A percentile compares a stretch with the other conserved stretches of the same genome.
Conservation (phyloP, 306 rosid genomes). For the Vigna nakashimae region DNA sequence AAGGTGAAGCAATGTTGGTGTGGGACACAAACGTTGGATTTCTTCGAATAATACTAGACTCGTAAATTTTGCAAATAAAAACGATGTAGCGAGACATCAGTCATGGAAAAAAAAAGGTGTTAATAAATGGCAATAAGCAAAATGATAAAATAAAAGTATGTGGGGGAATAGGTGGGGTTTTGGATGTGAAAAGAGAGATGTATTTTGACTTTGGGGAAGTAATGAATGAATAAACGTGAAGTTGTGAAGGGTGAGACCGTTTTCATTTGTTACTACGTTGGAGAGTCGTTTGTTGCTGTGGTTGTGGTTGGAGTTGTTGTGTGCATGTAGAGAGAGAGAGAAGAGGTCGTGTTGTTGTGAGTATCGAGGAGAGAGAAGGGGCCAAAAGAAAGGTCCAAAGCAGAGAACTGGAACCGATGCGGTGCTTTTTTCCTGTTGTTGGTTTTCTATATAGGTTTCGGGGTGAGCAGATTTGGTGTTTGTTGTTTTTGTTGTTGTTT, state of each 20-base stretch:
- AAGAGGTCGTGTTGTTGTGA: constrained; percentile 21
- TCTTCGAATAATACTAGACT: too few species aligned
- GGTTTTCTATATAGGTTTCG: constrained; percentile 57
- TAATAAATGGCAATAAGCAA: too few species aligned
- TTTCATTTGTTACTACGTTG: constrained; percentile 19
- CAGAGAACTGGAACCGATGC: constrained; percentile 79
- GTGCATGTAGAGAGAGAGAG: constrained; percentile 19
- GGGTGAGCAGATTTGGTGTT: constrained; percentile 65
- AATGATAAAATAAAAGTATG: neutral
- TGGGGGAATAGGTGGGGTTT: constrained; percentile 14
- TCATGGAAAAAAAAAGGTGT: too few species aligned
- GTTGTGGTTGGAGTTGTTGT: constrained; percentile 45
- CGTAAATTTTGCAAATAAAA: too few species aligned
- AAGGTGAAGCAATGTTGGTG: neutral
- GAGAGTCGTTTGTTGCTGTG: constrained; percentile 31
- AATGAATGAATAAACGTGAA: constrained; percentile 1
- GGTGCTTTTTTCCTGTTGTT: constrained; percentile 53
- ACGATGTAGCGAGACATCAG: neutral
- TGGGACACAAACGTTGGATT: neutral
- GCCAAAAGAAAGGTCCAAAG: constrained; percentile 89
- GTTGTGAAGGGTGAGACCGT: constrained; percentile 16
- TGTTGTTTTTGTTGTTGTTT: constrained; percentile 67
- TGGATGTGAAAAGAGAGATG: neutral
- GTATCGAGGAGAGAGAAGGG: constrained; percentile 66
- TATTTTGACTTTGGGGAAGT: constrained; percentile 36